Conservation (phyloP, 495 filamentous ascomycete genomes). For the Lindgomyces ingoldianus region DNA sequence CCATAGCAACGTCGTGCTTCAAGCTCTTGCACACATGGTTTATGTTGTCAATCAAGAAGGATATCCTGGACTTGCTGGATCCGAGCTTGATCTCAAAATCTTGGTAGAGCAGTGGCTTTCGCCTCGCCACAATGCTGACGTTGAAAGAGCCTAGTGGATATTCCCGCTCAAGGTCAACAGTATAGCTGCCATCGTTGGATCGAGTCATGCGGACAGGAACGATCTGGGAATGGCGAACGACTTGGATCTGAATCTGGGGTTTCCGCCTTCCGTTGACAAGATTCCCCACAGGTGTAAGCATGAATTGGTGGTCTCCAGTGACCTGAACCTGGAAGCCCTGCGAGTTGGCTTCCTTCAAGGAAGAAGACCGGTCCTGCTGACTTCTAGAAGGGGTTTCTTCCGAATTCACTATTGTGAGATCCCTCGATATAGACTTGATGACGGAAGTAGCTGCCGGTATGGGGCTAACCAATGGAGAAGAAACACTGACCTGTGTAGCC, state of each 20-base stretch:
- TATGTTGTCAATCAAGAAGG: constrained; percentile 50
- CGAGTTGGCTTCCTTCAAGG: constrained; percentile 40
- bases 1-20: constrained; percentile 10
- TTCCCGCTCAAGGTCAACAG: constrained; percentile 57
- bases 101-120: constrained; percentile 56
- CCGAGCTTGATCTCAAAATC: constrained; percentile 60
- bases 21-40: constrained; percentile 8
- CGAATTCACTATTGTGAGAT: background rate
- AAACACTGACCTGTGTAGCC: too few relatives aligned
- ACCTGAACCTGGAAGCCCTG: constrained; percentile 62
- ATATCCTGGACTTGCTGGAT: constrained; percentile 62
- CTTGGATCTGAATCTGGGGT: constrained; percentile 54
- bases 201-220: constrained; percentile 55
- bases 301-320: constrained; percentile 62
- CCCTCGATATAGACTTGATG: background rate
- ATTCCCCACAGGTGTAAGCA: constrained; percentile 59
- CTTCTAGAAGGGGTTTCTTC: background rate
- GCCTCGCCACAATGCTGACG: constrained; percentile 56
- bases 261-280: constrained; percentile 51
- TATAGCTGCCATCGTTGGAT: constrained; percentile 61
- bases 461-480: background rate
- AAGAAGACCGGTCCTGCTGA: background rate
- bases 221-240: constrained; percentile 48
- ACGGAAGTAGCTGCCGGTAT: background rate
- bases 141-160: constrained; percentile 62